Evolutionary conservation across 139 green algal species (phyloP).

Genomic region (Chlamydomonas schloesseri): DNA sequence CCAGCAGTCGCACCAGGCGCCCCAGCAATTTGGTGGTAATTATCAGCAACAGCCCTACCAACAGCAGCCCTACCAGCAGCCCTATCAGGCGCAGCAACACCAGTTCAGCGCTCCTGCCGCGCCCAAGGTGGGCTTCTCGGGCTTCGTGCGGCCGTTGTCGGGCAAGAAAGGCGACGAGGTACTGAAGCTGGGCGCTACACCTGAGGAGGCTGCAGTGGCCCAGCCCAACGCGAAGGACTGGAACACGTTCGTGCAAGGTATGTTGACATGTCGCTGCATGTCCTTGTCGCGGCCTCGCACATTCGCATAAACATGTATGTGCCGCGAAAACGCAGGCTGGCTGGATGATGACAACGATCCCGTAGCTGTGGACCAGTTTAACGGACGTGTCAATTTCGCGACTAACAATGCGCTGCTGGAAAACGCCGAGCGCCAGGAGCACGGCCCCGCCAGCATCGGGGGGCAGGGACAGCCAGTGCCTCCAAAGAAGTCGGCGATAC

Average conservation of each 20-base stretch:
- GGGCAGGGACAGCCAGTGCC: too few relatives aligned
- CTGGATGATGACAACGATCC: constrained; percentile 29
- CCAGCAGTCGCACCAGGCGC: not conserved
- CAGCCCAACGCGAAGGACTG: not conserved
- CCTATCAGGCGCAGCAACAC: not conserved
- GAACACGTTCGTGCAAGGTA: not conserved
- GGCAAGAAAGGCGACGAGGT: not conserved
- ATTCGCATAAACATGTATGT: not conserved
- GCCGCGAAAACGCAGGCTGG: not conserved
- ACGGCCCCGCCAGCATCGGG: not conserved
- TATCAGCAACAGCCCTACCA: not conserved
- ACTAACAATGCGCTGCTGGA: not conserved
- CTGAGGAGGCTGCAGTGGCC: not conserved
- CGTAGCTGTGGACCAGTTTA: not conserved
- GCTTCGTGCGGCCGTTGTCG: too few relatives aligned
- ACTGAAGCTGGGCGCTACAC: not conserved
- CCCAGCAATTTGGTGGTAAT: not conserved
- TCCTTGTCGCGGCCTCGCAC: not conserved
- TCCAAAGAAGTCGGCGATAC: constrained; percentile 7
- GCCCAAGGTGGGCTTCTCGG: too few relatives aligned
- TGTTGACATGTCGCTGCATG: not conserved
- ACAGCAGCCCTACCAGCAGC: not conserved
- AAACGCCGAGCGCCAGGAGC: not conserved
- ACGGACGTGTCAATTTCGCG: constrained; percentile 8
- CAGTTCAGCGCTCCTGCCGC: too few relatives aligned